Evolutionary conservation across 495 filamentous ascomycete species (phyloP).

Genomic region (Bacidia gigantensis): DNA sequence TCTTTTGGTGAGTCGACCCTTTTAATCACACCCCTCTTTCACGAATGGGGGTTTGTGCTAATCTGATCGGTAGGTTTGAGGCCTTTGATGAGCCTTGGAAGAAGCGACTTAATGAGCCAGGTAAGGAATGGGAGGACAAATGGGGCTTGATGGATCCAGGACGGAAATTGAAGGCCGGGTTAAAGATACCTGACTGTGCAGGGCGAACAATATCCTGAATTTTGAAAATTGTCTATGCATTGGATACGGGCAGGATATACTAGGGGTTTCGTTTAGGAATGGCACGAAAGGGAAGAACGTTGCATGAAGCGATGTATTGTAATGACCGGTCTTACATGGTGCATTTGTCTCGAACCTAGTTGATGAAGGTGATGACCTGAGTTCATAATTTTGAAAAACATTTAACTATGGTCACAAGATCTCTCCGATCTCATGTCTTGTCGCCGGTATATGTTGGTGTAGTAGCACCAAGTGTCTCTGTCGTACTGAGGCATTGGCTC

Average conservation of each 20-base stretch:
- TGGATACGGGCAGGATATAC: not conserved
- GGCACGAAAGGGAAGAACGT: no score
- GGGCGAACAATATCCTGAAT: constrained; percentile 46
- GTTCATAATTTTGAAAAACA: no score
- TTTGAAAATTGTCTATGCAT: not conserved
- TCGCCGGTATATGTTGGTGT: constrained; percentile 27
- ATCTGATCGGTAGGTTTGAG: constrained; percentile 14
- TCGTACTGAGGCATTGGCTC: constrained; percentile 24
- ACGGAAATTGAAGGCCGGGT: constrained; percentile 68
- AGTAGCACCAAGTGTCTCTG: constrained; percentile 11
- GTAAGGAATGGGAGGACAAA: constrained; percentile 82
- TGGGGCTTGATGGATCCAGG: constrained; percentile 88
- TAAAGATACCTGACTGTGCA: constrained; percentile 80
- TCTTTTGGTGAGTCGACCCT: constrained; percentile 86
- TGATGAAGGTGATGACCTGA: no score
- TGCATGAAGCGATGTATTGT: no score
- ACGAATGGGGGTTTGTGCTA: no score
- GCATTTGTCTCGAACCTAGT: no score
- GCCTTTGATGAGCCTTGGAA: constrained; percentile 44
- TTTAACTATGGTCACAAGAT: no score
- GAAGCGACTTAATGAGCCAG: constrained; percentile 48
- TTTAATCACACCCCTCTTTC: not conserved
- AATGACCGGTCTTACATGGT: no score
- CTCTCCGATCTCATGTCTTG: not conserved
- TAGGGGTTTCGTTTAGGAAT: no score